Evolutionary conservation across 2,329 filamentous ascomycete genomes (phyloP).

Genomic region (Colletotrichum coccodes): DNA sequence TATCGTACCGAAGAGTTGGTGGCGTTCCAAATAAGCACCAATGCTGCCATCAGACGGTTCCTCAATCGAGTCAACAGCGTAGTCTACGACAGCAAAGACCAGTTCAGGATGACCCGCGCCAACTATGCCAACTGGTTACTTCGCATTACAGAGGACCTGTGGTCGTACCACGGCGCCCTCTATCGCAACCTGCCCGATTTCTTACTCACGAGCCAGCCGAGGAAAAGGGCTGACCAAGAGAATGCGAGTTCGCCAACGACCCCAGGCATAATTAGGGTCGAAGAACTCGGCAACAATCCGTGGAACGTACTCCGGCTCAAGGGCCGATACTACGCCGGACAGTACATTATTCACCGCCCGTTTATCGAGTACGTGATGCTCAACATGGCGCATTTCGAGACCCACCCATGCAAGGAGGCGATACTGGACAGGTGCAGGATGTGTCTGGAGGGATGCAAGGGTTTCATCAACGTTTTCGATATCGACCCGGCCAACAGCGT

Average conservation of each 20-base stretch:
- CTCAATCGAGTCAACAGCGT: slow-evolving; percentile 43
- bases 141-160: slow-evolving; percentile 37
- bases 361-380: slow-evolving; percentile 42
- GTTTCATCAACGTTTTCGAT: slow-evolving; percentile 42
- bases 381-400: slow-evolving; percentile 37
- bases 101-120: slow-evolving; percentile 34
- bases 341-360: slow-evolving; percentile 44
- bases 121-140: slow-evolving; percentile 41
- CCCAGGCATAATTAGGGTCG: slow-evolving; percentile 23
- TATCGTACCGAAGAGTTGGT: slow-evolving; percentile 38
- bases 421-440: slow-evolving; percentile 36
- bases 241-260: slow-evolving; percentile 9
- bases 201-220: slow-evolving; percentile 32
- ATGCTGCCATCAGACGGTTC: slow-evolving; percentile 42
- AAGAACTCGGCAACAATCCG: slow-evolving; percentile 38
- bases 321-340: slow-evolving; percentile 41
- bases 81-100: slow-evolving; percentile 41
- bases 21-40: slow-evolving; percentile 43
- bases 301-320: slow-evolving; percentile 43
- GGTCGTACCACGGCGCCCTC: slow-evolving; percentile 40
- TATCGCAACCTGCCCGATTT: slow-evolving; percentile 41
- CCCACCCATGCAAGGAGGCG: slow-evolving; percentile 36
- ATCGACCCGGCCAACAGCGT: slow-evolving; percentile 38
- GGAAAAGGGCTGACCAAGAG: neutral
- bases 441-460: slow-evolving; percentile 39